Conservation (phyloP, 257 asterid genomes). For the Nicotiana obtusifolia region DNA sequence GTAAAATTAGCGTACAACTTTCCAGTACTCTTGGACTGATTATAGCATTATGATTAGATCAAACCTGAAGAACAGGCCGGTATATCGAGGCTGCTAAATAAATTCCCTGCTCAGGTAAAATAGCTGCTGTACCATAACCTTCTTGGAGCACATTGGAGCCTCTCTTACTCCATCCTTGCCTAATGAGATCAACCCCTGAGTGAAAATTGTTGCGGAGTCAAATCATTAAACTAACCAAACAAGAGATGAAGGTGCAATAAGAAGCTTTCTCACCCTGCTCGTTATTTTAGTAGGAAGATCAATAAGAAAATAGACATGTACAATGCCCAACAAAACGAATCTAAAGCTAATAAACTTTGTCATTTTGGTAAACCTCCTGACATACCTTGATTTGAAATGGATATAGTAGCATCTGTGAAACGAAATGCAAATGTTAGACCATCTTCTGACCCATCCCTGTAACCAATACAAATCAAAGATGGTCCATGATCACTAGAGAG, state of each 20-base stretch:
- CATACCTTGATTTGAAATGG: constrained; percentile 84
- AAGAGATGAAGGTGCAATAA: constrained; percentile 8
- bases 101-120: constrained; percentile 95
- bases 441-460: constrained; percentile 92
- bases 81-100: constrained; percentile 93
- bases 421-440: constrained; percentile 95
- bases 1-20: neutral
- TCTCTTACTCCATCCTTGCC: constrained; percentile 90
- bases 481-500: neutral
- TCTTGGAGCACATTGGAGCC: constrained; percentile 85
- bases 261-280: neutral
- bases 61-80: constrained; percentile 95
- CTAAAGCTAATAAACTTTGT: neutral
- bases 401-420: constrained; percentile 79
- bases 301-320: neutral
- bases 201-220: constrained; percentile 8
- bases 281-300: neutral
- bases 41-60: constrained; percentile 1
- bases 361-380: constrained; percentile 2
- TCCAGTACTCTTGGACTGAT: neutral
- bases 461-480: constrained; percentile 19
- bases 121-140: constrained; percentile 93
- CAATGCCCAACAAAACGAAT: neutral
- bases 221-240: neutral
- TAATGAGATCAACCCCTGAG: constrained; percentile 63